Conservation (phyloP, 164 flowering plant genomes). For the Berberis thunbergii region DNA sequence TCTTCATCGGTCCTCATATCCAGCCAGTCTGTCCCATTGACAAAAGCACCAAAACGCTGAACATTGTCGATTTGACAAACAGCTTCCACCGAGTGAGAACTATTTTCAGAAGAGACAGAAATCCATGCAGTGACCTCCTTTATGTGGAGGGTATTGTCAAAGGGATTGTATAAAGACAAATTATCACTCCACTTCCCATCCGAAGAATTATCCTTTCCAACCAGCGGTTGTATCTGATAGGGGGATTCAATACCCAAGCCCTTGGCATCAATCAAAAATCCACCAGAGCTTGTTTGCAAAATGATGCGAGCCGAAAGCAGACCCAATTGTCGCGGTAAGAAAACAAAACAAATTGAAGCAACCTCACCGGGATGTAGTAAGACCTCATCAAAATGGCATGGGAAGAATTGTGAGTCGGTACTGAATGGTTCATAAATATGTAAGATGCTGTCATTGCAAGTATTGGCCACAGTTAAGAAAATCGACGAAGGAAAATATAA, state of each 20-base stretch:
- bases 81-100: conserved; percentile 32
- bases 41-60: conserved; percentile 13
- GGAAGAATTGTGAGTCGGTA: conserved; percentile 60
- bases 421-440: conserved; percentile 64
- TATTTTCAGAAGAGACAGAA: conserved; percentile 35
- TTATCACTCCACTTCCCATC: conserved; percentile 38
- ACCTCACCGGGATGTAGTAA: conserved; percentile 59
- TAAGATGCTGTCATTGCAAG: conserved; percentile 40
- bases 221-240: conserved; percentile 35
- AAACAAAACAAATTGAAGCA: conserved; percentile 61
- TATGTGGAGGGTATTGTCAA: conserved; percentile 41
- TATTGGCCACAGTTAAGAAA: conserved; percentile 50
- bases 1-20: conserved; percentile 23
- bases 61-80: conserved; percentile 29
- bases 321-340: conserved; percentile 61
- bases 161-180: conserved; percentile 62
- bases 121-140: conserved; percentile 53
- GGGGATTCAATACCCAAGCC: conserved; percentile 64
- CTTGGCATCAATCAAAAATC: conserved; percentile 56
- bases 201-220: conserved; percentile 29
- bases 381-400: conserved; percentile 51
- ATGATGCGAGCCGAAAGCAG: conserved; percentile 51
- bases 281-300: conserved; percentile 76
- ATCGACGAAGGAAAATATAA: conserved; percentile 50
- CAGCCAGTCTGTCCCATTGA: conserved; percentile 31